A percentile compares a stretch with the other conserved stretches of the same genome.
phyloP scores from a whole-genome alignment of 2,329 filamentous ascomycete species.

The Lachnellula arida region DNA sequence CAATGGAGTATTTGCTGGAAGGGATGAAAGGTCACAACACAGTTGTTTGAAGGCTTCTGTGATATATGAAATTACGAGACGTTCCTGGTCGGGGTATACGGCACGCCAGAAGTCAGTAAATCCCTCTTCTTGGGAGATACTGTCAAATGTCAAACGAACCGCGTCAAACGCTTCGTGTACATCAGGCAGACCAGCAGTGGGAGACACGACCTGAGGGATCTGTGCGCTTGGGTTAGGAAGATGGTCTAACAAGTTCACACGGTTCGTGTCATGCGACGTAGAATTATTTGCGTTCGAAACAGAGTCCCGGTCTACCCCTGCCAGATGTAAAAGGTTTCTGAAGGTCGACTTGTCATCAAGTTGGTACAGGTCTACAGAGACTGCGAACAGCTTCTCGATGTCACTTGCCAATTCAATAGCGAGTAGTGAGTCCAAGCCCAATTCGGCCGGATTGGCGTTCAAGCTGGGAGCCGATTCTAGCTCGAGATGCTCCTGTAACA shows the following conservation, averaged over 20 bases:
- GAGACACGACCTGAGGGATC: not conserved
- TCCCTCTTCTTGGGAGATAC: not conserved
- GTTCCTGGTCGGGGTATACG: not conserved
- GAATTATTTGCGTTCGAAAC: not conserved
- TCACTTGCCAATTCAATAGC: conserved; percentile 33
- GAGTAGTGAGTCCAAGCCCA: conserved; percentile 37
- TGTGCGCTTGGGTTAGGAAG: not conserved
- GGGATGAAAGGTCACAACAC: not conserved
- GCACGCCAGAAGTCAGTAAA: not conserved
- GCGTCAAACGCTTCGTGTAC: not conserved
- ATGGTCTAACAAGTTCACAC: not conserved
- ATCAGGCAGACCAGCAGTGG: not conserved
- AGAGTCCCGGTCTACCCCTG: not conserved
- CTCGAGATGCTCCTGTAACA: not conserved
- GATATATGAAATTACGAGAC: not conserved
- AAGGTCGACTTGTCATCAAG: not conserved
- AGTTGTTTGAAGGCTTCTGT: not conserved
- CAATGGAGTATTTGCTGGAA: not conserved
- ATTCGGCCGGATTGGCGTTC: conserved; percentile 27
- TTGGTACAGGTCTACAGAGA: not conserved
- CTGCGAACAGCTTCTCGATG: conserved; percentile 14
- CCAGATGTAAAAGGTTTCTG: not conserved
- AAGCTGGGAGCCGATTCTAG: conserved; percentile 11
- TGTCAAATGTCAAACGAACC: not conserved
- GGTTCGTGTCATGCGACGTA: not conserved